Conservation (phyloP, 345 rosid genomes). For the Turritis glabra region DNA sequence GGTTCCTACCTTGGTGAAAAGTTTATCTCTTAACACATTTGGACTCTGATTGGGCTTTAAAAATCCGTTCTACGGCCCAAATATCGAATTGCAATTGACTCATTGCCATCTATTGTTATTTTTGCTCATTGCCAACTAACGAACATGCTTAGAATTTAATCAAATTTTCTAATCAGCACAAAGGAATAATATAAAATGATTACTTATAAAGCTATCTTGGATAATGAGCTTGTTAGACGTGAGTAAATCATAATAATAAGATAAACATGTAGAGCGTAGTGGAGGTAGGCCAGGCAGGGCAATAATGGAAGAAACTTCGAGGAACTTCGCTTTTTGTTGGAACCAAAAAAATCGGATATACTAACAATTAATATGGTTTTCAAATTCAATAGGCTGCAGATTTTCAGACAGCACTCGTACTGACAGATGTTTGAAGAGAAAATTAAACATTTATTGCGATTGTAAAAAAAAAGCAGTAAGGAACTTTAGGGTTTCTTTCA, state of each 20-base stretch:
- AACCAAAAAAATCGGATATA: neutral
- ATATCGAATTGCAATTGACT: neutral
- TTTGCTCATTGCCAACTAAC: neutral
- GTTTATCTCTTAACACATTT: no score
- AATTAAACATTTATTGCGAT: neutral
- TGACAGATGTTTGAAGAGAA: slow-evolving; percentile 19
- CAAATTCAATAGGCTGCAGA: slow-evolving; percentile 9
- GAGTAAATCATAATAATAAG: neutral
- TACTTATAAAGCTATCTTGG: neutral
- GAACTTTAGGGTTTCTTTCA: no score
- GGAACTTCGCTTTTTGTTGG: slow-evolving; percentile 20
- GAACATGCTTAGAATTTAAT: no score
- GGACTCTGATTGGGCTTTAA: neutral
- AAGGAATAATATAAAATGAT: neutral
- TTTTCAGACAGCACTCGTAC: slow-evolving; percentile 20
- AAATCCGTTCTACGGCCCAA: neutral
- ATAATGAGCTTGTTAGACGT: neutral
- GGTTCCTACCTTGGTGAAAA: neutral
- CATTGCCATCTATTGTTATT: neutral
- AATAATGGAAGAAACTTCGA: slow-evolving; percentile 33
- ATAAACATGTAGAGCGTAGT: slow-evolving; percentile 1
- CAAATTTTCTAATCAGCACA: neutral
- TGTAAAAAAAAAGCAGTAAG: no score
- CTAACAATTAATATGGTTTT: neutral
- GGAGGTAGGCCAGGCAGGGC: slow-evolving; percentile 9